phyloP scores from a whole-genome alignment of 129 eudicot species.

The Centrapalus pauciflorus region DNA sequence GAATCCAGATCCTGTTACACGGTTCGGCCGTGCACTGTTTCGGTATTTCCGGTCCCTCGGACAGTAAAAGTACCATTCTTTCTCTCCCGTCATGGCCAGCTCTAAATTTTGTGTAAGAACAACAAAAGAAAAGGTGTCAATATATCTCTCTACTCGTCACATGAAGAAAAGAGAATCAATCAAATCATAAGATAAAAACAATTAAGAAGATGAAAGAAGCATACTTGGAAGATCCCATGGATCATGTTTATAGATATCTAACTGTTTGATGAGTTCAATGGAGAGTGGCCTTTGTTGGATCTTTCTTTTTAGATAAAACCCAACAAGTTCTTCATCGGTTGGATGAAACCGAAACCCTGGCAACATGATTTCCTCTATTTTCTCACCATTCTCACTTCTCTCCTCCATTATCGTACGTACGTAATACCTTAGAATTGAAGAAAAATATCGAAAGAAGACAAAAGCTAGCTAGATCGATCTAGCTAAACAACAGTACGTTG shows the following conservation, averaged over 20 bases:
- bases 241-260: slow-evolving; percentile 81
- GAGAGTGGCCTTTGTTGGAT: slow-evolving; percentile 83
- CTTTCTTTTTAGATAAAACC: slow-evolving; percentile 88
- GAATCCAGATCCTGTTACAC: slow-evolving; percentile 92
- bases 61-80: slow-evolving; percentile 94
- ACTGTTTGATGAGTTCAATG: slow-evolving; percentile 87
- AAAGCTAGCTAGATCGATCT: slow-evolving; percentile 12
- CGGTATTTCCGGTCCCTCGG: slow-evolving; percentile 93
- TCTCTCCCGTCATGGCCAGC: slow-evolving; percentile 84
- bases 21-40: slow-evolving; percentile 85
- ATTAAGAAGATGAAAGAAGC: not conserved
- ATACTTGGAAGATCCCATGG: slow-evolving; percentile 99
- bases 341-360: slow-evolving; percentile 99
- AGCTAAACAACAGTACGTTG: not conserved
- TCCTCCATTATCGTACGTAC: slow-evolving; percentile 44
- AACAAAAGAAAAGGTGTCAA: not conserved
- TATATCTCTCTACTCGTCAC: too few relatives aligned
- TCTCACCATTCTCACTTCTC: slow-evolving; percentile 39
- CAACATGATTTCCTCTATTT: slow-evolving; percentile 70
- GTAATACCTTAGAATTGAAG: not conserved
- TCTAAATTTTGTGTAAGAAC: slow-evolving; percentile 33
- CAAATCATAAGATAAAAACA: not conserved
- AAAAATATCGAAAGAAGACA: not conserved
- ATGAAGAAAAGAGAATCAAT: not conserved
- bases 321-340: slow-evolving; percentile 90